Evolutionary conservation across 306 rosid species (phyloP), one percentile per base, ranked within the genome.

Genomic region (Sindora glabra): DNA sequence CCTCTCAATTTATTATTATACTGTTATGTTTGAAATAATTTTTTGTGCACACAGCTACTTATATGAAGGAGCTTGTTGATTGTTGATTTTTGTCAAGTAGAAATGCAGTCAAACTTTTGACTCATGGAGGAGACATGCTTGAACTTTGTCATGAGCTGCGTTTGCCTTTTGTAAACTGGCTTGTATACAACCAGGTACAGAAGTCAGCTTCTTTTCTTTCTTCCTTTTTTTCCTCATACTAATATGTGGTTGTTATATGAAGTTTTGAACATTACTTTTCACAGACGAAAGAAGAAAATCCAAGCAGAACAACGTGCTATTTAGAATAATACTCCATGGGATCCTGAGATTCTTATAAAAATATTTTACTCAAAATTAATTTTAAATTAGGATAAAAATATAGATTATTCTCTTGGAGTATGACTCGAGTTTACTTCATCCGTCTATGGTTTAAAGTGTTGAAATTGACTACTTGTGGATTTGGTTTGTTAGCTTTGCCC

Each of bases 101-200:
- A 86, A 83, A 80, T 81, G 75, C 96, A 59, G 95, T 92, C 69
- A 92, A 83, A 86, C 87, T 88, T 56, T 78, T 92, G 73, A 92
- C 87, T 65, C 81, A 81, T 56, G 98, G 98, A 74, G 98, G 98
- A 48, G 95, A 88, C 67, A 81, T 88, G 89, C 88, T 92, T 70
- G 96, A 92, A 81, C 96, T 92, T 59, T 78, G 91, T 75, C 82
- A 81, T 9, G 96, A 92, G 73, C 74, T 92, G 64, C 98, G 98
- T 40, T 65, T 81, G 51, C 96, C 96, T 64, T 92, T 92, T 78
- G 79, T 80, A 59, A 74, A 77, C 67, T 92, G 96, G 96, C 72
- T 83, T 33, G 60, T 88, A 55, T 79, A 80, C 27, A 80, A 64
- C 33, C 98, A 88, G 98, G 98, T 92, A 80, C 46, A 24, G 48